A percentile compares a stretch with the other conserved stretches of the same genome.
These are phyloP conservation scores for Silene uniflora DNA, from an alignment of 148 eudicot species.

Conservation along the genomic window DNA sequence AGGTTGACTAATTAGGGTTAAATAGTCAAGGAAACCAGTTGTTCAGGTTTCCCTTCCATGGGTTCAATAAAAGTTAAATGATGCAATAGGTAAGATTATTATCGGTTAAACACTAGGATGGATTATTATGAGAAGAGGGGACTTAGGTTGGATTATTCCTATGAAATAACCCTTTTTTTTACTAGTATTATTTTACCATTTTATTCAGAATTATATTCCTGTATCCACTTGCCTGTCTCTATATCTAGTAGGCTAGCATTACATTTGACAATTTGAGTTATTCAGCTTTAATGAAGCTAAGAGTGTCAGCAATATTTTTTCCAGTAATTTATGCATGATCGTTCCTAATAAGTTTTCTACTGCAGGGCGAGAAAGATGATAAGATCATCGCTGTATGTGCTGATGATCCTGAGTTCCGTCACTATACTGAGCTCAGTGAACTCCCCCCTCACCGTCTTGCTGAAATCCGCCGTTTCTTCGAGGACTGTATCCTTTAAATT, in stretches of 20 bases:
- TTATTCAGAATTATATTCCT: not conserved
- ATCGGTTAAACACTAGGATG: no score
- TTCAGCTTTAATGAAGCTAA: no score
- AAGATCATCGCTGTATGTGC: slow-evolving; percentile 92
- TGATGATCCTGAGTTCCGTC: slow-evolving; percentile 91
- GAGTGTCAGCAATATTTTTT: not conserved
- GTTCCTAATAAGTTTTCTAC: not conserved
- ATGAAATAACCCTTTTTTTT: no score
- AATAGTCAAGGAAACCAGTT: no score
- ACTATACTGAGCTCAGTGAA: slow-evolving; percentile 60
- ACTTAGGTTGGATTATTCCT: no score
- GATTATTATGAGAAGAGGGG: no score
- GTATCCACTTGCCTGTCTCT: not conserved
- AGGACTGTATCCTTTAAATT: slow-evolving; percentile 74
- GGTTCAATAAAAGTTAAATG: no score
- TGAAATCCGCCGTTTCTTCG: slow-evolving; percentile 85
- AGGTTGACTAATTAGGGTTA: no score
- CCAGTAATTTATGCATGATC: slow-evolving; percentile 10
- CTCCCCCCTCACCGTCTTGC: slow-evolving; percentile 94
- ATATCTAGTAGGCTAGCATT: not conserved
- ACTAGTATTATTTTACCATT: not conserved
- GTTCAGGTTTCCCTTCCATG: no score
- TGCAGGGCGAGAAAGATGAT: slow-evolving; percentile 92
- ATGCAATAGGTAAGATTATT: no score
- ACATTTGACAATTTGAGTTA: not conserved